Percentiles rank a stretch among this genome's conserved stretches.
Conservation (phyloP, 2,329 filamentous ascomycete species). For the Lasiodiplodia sp. region DNA sequence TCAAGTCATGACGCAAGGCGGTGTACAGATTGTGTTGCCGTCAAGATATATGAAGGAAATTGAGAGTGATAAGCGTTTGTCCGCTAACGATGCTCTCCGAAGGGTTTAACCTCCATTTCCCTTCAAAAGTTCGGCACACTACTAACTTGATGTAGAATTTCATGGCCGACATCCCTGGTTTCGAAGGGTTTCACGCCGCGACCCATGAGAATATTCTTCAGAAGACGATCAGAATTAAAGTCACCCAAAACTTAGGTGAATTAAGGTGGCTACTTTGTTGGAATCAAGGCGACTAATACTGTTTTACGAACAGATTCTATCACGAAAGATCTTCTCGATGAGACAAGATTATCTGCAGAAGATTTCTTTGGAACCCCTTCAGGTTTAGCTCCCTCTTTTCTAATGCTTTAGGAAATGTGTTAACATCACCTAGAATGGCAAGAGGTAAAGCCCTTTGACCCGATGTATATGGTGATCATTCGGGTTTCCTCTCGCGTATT, state of each 20-base stretch:
- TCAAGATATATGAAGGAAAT: no score
- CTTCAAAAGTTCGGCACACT: background rate
- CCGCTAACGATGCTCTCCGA: background rate
- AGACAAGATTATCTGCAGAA: background rate
- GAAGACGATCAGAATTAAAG: background rate
- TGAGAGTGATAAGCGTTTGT: background rate
- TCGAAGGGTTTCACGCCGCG: background rate
- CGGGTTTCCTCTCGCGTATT: constrained; percentile 3
- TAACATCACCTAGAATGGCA: background rate
- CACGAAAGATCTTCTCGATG: background rate
- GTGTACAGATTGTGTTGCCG: no score
- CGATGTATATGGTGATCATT: background rate
- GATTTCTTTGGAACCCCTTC: background rate
- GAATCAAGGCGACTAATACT: background rate
- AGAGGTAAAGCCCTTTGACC: background rate
- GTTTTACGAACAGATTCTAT: background rate
- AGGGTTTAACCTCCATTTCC: background rate
- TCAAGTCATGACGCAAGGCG: no score
- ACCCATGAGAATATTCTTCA: background rate
- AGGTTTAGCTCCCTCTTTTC: background rate
- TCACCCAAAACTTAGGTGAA: background rate
- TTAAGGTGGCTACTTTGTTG: background rate
- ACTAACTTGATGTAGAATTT: background rate
- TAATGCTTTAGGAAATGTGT: background rate
- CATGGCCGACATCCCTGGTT: background rate